Percentiles rank a stretch among this genome's conserved stretches.
Conservation (phyloP, 169 alveolate genomes). For the Toxoplasma gondii region DNA sequence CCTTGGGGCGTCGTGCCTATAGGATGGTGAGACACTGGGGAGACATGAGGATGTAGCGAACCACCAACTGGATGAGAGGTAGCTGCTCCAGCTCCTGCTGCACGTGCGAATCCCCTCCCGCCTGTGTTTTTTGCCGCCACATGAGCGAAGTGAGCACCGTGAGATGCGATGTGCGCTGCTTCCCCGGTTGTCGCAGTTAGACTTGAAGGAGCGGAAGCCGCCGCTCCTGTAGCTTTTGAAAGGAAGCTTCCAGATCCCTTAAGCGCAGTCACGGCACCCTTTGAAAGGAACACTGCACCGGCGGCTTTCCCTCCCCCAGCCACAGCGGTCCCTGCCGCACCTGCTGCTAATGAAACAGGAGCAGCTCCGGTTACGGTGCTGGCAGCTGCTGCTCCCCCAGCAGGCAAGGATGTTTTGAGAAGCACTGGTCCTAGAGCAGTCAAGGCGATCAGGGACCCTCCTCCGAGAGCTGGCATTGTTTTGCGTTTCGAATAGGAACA, state of each 20-base stretch:
- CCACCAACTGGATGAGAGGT: neutral
- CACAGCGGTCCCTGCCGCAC: neutral
- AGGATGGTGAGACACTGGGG: slow-evolving; percentile 15
- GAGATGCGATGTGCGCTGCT: slow-evolving; percentile 22
- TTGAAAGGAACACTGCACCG: neutral
- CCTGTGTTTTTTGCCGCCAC: slow-evolving; percentile 15
- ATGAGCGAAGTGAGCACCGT: slow-evolving; percentile 3
- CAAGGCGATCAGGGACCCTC: neutral
- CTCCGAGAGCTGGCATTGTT: slow-evolving; percentile 5
- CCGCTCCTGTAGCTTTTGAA: slow-evolving; percentile 4
- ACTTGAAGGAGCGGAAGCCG: neutral
- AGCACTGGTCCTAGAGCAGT: slow-evolving; percentile 1
- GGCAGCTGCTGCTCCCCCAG: slow-evolving; percentile 6
- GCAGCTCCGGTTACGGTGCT: neutral
- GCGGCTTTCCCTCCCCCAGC: slow-evolving; percentile 1
- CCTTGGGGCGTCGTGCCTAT: neutral
- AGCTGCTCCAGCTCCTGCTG: neutral
- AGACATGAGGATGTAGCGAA: neutral
- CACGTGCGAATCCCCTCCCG: neutral
- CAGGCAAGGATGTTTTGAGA: neutral
- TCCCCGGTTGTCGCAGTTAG: slow-evolving; percentile 15
- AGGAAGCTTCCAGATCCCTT: slow-evolving; percentile 18
- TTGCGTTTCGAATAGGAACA: neutral
- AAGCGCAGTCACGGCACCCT: neutral
- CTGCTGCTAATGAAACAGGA: neutral